Base-by-base conservation (phyloP, 208 protist genomes). In the Strigomonas galati region DNA sequence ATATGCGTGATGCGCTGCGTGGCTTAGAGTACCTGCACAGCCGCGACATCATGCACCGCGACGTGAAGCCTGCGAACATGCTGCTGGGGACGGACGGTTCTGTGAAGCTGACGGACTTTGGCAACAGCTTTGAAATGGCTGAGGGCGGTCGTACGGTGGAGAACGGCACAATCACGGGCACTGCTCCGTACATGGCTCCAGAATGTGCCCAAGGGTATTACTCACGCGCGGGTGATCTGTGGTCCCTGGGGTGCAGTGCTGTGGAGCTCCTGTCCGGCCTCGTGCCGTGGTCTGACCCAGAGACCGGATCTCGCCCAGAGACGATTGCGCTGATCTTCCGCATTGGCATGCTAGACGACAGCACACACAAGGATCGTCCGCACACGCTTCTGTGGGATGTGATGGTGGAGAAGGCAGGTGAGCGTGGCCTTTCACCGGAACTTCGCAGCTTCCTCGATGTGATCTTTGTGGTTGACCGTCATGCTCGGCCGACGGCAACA, bases 111-210 rank as follows among this genome's bases (percentile, higher is more conserved):
- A n/a, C n/a, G n/a, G n/a, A n/a, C n/a, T n/a, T n/a, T n/a, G n/a
- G n/a, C n/a, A 81, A 79, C n/a, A 84, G 78, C 55, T 71, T 78
- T 24, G 75, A 85, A 27, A 40, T 91, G 6, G 58, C 53, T 4
- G 79, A 72, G 49, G 68, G 67, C 27, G 37, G 37, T 9, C 66
- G 60, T 26, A 78, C 71, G 44, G 57, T 82, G 57, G 65, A 83
- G 65, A 74, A 64, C 10, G 37, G 9, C 26, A 53, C 62, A 15
- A 79, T 92, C 52, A 81, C 62, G 51, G 89, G 89, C 17, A 91
- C 89, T 23, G 78, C 84, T 14, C 69, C 79, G 37, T 92, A 92
- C 77, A 85, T 95, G 81, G 78, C n/a, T n/a, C n/a, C n/a, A n/a
- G n/a, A n/a, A 82, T 23, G 85, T 84, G 74, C 89, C 46, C 63